Evolutionary conservation across 352 stramenopile genomes (phyloP).

Genomic region (Blastocystis sp.): DNA sequence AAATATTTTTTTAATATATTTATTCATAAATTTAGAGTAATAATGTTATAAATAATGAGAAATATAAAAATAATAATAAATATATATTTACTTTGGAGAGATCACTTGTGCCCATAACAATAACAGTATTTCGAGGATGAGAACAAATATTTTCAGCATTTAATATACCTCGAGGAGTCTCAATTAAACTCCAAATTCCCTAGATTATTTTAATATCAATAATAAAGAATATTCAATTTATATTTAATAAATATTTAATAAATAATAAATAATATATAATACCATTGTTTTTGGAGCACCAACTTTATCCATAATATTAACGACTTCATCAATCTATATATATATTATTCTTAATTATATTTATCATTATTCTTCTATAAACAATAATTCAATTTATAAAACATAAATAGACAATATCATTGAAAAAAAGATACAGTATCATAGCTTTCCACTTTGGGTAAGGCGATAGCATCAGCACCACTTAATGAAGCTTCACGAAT

Average conservation of each 20-base stretch:
- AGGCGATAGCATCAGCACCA: slow-evolving; percentile 40
- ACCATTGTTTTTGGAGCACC: slow-evolving; percentile 37
- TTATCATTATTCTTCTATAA: no score
- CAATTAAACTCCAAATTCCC: slow-evolving; percentile 47
- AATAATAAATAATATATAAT: not conserved
- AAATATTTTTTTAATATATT: no score
- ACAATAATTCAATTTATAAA: no score
- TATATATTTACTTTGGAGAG: slow-evolving; percentile 43
- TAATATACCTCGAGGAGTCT: slow-evolving; percentile 44
- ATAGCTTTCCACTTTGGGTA: slow-evolving; percentile 44
- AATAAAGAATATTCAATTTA: no score
- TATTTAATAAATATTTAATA: no score
- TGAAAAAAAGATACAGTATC: slow-evolving; percentile 39
- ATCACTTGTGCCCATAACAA: slow-evolving; percentile 45
- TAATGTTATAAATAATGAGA: no score
- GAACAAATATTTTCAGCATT: slow-evolving; percentile 42
- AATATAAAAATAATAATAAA: no score
- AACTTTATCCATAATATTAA: slow-evolving; percentile 34
- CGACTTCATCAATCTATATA: slow-evolving; percentile 35
- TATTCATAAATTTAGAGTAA: no score
- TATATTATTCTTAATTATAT: not conserved
- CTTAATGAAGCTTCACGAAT: slow-evolving; percentile 17
- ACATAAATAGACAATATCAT: no score
- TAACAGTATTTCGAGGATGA: slow-evolving; percentile 36
- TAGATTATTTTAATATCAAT: no score